Evolutionary conservation across 495 filamentous ascomycete genomes (phyloP).

Genomic region (Pyronema omphalodes): DNA sequence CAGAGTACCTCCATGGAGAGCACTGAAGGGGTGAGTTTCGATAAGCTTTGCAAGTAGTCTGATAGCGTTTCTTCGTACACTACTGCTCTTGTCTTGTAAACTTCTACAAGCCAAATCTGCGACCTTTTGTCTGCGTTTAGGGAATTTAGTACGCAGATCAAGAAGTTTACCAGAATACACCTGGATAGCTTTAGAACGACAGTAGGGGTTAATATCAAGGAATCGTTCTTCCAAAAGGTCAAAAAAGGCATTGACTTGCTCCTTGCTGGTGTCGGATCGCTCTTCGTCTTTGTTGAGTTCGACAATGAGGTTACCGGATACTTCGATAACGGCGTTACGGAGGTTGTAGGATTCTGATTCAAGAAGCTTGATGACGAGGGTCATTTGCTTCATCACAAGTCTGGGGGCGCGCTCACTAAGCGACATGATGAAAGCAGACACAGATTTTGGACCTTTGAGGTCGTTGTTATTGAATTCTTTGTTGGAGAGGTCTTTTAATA

Average conservation of each 20-base stretch:
- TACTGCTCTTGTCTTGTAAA: slow-evolving; percentile 93
- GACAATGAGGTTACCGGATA: slow-evolving; percentile 91
- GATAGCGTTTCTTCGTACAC: slow-evolving; percentile 87
- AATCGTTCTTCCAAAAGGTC: slow-evolving; percentile 93
- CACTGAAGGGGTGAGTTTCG: slow-evolving; percentile 80
- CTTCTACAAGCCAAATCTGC: slow-evolving; percentile 74
- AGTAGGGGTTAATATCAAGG: slow-evolving; percentile 92
- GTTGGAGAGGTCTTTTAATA: slow-evolving; percentile 71
- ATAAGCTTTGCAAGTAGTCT: slow-evolving; percentile 75
- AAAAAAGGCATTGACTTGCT: slow-evolving; percentile 88
- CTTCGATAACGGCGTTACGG: slow-evolving; percentile 82
- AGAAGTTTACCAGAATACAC: slow-evolving; percentile 72
- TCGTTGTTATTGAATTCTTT: slow-evolving; percentile 98
- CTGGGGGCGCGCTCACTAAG: slow-evolving; percentile 90
- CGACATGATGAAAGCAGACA: slow-evolving; percentile 88
- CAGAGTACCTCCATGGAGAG: slow-evolving; percentile 77
- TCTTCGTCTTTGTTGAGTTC: slow-evolving; percentile 86
- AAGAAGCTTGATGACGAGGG: slow-evolving; percentile 73
- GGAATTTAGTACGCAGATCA: slow-evolving; percentile 84
- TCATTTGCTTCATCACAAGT: slow-evolving; percentile 94
- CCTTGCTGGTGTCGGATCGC: slow-evolving; percentile 72
- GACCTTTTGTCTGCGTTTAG: slow-evolving; percentile 69
- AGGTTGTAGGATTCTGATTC: slow-evolving; percentile 95
- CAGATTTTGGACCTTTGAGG: slow-evolving; percentile 82
- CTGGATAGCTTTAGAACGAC: slow-evolving; percentile 76